Evolutionary conservation across 331 rosid genomes (phyloP), one percentile per base, ranked within the genome.

Genomic region (Pyracantha coccinea): DNA sequence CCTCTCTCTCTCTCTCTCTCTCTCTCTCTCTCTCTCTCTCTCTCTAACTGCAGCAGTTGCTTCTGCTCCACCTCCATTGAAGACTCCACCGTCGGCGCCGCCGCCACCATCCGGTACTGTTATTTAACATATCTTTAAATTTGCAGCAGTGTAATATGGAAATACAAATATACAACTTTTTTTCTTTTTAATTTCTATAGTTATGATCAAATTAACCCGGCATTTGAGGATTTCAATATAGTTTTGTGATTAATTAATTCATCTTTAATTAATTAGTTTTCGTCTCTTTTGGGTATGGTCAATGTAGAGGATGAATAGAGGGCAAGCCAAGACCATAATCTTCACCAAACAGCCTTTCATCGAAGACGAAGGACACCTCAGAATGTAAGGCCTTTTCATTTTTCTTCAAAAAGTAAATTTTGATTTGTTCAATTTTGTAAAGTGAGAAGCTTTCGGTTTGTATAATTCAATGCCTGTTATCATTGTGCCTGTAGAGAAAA

Each of bases 271-370:
- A 57, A 21, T 6, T 15, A 60, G 10, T 24, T 60, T 62, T 33
- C 6, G 55, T 35, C 67, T 57, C 67, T 11, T 47, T 28, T 53
- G 33, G 27, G 12, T 19, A 24, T 45, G 69, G 27, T 61, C 71
- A 60, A 15, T n/a, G 10, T 44, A 28, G 80, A 53, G 64, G 80
- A 86, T 87, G 93, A 75, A 71, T 52, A 80, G 59, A 74, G 81
- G 66, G 17, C 87, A 73, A 80, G 74, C 70, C 14, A 87, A 89
- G 45, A 86, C 82, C 81, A 19, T 88, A 11, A 73, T 73, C 71
- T 93, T 89, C 81, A 88, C 98, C 8, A 93, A 93, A 79, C 84
- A 91, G 62, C 98, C 96, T 5, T 93, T 86, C 78, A 78, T 93
- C 23, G 96, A 93, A 73, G 92, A 91, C 78, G 83, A 80, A 17